Conservation (phyloP, 441 rosid species). For the Jatropha podagrica region DNA sequence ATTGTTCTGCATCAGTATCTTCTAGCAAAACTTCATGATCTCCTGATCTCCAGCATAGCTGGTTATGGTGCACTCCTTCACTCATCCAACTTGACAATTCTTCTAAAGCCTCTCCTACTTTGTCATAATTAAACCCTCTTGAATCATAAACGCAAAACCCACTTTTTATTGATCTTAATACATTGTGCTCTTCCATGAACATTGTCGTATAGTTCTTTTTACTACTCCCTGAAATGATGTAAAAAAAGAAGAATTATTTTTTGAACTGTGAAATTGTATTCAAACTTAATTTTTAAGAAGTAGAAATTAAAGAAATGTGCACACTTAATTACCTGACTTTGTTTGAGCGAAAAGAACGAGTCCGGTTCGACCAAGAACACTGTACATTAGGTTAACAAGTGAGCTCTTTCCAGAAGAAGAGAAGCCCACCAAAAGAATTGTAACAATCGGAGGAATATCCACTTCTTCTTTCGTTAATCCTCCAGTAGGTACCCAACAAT, state of each 20-base stretch:
- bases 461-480: constrained; percentile 49
- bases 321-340: constrained; percentile 31
- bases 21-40: constrained; percentile 21
- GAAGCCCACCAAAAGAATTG: constrained; percentile 58
- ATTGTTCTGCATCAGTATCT: constrained; percentile 24
- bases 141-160: constrained; percentile 60
- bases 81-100: constrained; percentile 53
- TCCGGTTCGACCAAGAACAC: constrained; percentile 57
- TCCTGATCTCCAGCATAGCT: constrained; percentile 41
- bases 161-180: constrained; percentile 45
- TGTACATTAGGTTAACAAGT: constrained; percentile 54
- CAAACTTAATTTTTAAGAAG: too few species aligned
- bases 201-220: constrained; percentile 31
- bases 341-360: constrained; percentile 52
- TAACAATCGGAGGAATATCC: constrained; percentile 49
- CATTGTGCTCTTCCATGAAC: constrained; percentile 60
- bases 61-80: constrained; percentile 58
- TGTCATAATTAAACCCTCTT: constrained; percentile 39
- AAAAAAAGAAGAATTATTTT: background rate
- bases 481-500: constrained; percentile 60
- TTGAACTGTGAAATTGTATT: too few species aligned
- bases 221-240: constrained; percentile 28
- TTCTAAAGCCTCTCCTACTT: constrained; percentile 33
- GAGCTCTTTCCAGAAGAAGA: constrained; percentile 63
- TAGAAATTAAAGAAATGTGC: background rate